Percentiles rank a stretch among this genome's conserved stretches.
Evolutionary conservation across 148 eudicot genomes (phyloP).

Genomic region (Nepenthes mirabilis): DNA sequence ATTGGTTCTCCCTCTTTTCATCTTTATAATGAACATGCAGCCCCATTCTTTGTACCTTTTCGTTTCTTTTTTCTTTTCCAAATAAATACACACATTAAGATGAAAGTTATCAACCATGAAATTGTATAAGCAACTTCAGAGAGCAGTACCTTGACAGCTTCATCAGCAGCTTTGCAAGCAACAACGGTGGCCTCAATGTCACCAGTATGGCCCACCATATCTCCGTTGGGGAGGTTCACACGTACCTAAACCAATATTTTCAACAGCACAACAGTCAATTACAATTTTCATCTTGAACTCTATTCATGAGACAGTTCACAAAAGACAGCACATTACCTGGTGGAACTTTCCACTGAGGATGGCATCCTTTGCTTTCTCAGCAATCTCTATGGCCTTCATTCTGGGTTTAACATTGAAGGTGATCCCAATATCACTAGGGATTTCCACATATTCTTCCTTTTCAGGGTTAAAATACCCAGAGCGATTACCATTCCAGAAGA

Average conservation of each 20-base stretch:
- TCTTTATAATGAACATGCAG: too few species aligned
- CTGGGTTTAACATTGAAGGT: conserved; percentile 67
- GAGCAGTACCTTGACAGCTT: conserved; percentile 74
- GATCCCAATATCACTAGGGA: conserved; percentile 85
- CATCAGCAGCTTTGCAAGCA: conserved; percentile 91
- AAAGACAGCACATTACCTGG: conserved; percentile 35
- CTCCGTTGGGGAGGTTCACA: conserved; percentile 80
- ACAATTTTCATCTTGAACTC: neutral
- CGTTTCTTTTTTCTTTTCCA: neutral
- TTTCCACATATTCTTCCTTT: conserved; percentile 95
- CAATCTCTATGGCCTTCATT: conserved; percentile 93
- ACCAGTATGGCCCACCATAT: conserved; percentile 97
- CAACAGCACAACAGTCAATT: neutral
- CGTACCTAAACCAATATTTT: conserved; percentile 43
- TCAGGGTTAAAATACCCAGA: conserved; percentile 70
- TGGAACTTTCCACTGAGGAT: conserved; percentile 75
- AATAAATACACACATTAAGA: neutral
- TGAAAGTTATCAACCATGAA: neutral
- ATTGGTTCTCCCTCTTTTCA: too few species aligned
- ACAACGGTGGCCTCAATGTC: conserved; percentile 77
- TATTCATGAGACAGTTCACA: neutral
- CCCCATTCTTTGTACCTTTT: too few species aligned
- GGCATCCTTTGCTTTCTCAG: conserved; percentile 85
- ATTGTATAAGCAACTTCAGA: neutral
- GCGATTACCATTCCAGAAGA: conserved; percentile 92